Base-by-base conservation (phyloP, 306 rosid genomes). In the Pachyrhizus erosus region DNA sequence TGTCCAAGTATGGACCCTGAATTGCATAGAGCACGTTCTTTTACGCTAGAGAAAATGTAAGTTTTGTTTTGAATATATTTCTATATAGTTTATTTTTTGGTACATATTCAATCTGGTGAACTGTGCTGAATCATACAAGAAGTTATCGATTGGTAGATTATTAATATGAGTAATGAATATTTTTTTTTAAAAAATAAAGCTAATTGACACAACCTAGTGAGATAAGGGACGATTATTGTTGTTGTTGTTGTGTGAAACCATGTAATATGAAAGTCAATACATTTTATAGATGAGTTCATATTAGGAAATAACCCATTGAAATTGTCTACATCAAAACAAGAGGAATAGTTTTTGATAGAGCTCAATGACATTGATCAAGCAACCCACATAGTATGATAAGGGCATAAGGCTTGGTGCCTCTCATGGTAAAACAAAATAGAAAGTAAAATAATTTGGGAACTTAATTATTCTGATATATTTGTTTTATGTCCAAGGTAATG, bases 31-130 rank as follows among this genome's bases (percentile, higher is more conserved):
- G 86, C 89, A 5, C 97, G 99, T 0, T 0, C 66, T 0, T 70
- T 61, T 75, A 91, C 91, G 78, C 89, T 89, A 45, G 94, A 89
- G 1, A 92, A 77, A 86, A 96, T 96, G 99, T 96, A 90, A 90
- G 99, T 40, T 66, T 31, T 13, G 18, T 72, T 66, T 26, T 17
- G 5, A 7, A 12, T 17, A 13, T 40, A 9, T 26, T 60, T 60
- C 10, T 57, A 4, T 23, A 10, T 23, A 9, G 33, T 4, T 23
- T 23, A 57, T 23, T 23, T 48, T 23, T 23, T 10, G 33, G 33
- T 11, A 10, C 65, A 23, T n/a, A 8, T 24, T 57, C 65, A 55
- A 24, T 57, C 29, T 23, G 65, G 33, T 23, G 65, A 57, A 51
- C 29, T 55, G 8, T 3, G 17, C 31, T 23, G 31, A 23, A 11